These are phyloP conservation scores for Solanum virginianum DNA, from an alignment of 257 asterid species.

Conservation along the genomic window DNA sequence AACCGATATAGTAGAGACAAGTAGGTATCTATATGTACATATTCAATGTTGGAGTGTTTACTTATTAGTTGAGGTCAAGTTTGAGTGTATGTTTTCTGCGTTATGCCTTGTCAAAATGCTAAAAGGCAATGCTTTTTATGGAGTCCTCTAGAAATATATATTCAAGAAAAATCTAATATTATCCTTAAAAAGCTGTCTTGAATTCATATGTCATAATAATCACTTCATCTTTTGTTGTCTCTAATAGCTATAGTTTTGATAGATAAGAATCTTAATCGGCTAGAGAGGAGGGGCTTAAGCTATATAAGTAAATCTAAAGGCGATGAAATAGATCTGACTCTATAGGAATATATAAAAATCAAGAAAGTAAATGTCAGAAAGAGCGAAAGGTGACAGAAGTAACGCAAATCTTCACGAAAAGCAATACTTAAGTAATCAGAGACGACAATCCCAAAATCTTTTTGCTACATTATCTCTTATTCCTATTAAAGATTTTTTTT, in stretches of 20 bases:
- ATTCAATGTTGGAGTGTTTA: neutral
- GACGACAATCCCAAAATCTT: neutral
- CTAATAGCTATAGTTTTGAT: neutral
- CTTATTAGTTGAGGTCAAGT: neutral
- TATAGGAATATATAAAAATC: neutral
- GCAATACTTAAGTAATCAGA: neutral
- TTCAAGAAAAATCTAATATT: neutral
- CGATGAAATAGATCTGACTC: neutral
- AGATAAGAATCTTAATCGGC: neutral
- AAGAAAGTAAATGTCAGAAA: neutral
- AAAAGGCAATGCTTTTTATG: neutral
- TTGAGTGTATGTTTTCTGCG: neutral
- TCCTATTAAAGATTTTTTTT: neutral
- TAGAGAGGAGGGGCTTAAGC: neutral
- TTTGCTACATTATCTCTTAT: neutral
- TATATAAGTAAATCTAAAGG: neutral
- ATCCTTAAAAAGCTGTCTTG: neutral
- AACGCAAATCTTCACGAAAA: neutral
- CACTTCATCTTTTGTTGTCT: neutral
- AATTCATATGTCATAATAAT: neutral
- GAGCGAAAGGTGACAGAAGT: neutral
- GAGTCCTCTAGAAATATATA: neutral
- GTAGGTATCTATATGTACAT: neutral
- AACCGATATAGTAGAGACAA: neutral
- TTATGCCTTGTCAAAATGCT: neutral